Percentiles rank a stretch among this genome's conserved stretches.
Conservation (phyloP, 2,329 filamentous ascomycete species). For the Blastomyces parvus region DNA sequence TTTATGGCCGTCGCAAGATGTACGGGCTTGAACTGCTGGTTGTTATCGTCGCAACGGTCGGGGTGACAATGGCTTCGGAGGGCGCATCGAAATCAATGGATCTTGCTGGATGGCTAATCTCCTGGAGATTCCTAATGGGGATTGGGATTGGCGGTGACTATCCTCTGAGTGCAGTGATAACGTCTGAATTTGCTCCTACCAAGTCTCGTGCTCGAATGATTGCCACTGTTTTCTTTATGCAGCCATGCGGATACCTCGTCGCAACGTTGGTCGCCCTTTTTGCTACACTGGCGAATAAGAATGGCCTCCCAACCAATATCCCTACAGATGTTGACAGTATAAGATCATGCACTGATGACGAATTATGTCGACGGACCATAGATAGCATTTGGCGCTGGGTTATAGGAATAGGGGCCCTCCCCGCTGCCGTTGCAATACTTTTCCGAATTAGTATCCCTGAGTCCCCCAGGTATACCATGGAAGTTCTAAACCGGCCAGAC, state of each 20-base stretch:
- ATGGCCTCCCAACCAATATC: constrained; percentile 39
- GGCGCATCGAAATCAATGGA: constrained; percentile 49
- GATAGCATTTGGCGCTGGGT: constrained; percentile 83
- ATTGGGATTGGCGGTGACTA: constrained; percentile 76
- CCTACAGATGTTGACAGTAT: constrained; percentile 1
- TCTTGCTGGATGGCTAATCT: constrained; percentile 51
- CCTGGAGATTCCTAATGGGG: constrained; percentile 74
- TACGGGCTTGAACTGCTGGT: constrained; percentile 73
- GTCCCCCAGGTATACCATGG: constrained; percentile 80
- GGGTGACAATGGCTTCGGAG: constrained; percentile 56
- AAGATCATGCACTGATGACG: background rate
- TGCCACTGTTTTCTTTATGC: constrained; percentile 78
- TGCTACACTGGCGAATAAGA: constrained; percentile 61
- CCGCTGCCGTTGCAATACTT: constrained; percentile 72
- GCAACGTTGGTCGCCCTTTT: constrained; percentile 70
- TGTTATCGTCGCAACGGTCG: constrained; percentile 69
- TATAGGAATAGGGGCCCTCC: constrained; percentile 71
- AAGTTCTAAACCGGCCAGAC: constrained; percentile 64
- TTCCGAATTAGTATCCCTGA: constrained; percentile 81
- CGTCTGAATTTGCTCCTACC: constrained; percentile 77
- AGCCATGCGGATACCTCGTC: constrained; percentile 69
- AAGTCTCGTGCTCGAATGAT: constrained; percentile 84
- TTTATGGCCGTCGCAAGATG: constrained; percentile 71
- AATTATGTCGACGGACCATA: constrained; percentile 55
- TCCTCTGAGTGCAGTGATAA: constrained; percentile 72